Base-by-base conservation (phyloP, 1,284 basidiomycete genomes). In the Agroathelia rolfsii region DNA sequence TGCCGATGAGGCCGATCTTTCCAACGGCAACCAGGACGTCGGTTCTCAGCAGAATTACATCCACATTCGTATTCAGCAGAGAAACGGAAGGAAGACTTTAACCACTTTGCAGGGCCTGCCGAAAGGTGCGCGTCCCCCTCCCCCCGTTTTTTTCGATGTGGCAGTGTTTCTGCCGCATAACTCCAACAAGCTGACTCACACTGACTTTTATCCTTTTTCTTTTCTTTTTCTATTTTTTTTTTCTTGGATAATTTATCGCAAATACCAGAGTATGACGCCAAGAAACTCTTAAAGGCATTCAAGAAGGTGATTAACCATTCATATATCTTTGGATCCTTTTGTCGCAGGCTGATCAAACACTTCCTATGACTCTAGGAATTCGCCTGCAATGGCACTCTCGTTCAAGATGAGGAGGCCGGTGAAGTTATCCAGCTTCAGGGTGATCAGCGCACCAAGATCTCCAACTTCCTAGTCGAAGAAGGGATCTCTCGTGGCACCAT, bases 341-440 rank as follows among this genome's bases (percentile, higher is more conserved):
- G 38, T 42, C 5, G 17, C 11, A 12, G 14, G 20, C 20, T 34
- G 21, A 32, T 37, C 10, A 26, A 20, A 24, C 23, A 11, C 8
- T 27, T 18, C 38, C 37, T 16, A 28, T 21, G 11, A 32, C 7
- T 24, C 15, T 51, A 95, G 87, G 92, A 96, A 69, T 97, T 98
- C 51, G 95, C 95, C 42, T 98, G 95, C 72, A 98, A 98, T 66
- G 95, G 95, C 46, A 95, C 87, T 42, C 74, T 99, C 51, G 88
- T 96, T 48, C 88, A 95, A 43, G 90, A 95, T 66, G 86, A 89
- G 61, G 90, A 95, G 64, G 80, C 92, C 64, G 95, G 95, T 39
- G 76, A 94, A 64, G 88, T 99, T 55, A 93, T 99, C 56, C 95
- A 99, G 66, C 80, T 99, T 47, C 95, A 98, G 62, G 95, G 95